Evolutionary conservation across 163 green algal species (phyloP).

Genomic region (Volvox carteri): DNA sequence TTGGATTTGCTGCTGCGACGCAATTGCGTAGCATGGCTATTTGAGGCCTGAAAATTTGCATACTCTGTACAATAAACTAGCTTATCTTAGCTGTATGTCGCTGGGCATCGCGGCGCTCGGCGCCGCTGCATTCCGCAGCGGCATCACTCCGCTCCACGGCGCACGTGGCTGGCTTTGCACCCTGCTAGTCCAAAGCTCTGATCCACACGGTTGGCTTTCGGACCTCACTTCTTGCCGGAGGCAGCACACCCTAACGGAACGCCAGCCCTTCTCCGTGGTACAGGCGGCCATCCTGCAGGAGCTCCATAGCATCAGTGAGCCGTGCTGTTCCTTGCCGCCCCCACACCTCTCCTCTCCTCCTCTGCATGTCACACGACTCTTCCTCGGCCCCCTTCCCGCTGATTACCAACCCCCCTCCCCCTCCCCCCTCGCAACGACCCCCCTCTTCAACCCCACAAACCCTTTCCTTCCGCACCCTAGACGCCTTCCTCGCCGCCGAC

Average conservation of each 20-base stretch:
- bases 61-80: too few species aligned
- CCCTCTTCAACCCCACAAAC: background rate
- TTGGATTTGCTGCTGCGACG: too few species aligned
- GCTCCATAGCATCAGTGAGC: conserved; percentile 18
- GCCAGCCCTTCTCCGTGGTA: background rate
- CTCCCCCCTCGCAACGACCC: too few species aligned
- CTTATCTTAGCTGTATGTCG: background rate
- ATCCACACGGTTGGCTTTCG: background rate
- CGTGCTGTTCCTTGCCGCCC: too few species aligned
- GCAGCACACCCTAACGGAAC: conserved; percentile 21
- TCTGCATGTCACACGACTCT: too few species aligned
- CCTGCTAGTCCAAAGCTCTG: background rate
- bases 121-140: background rate
- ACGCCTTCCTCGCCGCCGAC: background rate
- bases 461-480: background rate
- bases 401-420: background rate
- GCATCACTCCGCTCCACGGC: background rate
- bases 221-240: background rate
- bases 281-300: conserved; percentile 17
- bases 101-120: background rate
- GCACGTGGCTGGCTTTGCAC: conserved; percentile 22
- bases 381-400: too few species aligned
- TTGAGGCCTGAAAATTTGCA: too few species aligned
- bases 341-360: too few species aligned
- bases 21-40: too few species aligned